Evolutionary conservation across 345 rosid species (phyloP).

Genomic region (Ricinus communis): DNA sequence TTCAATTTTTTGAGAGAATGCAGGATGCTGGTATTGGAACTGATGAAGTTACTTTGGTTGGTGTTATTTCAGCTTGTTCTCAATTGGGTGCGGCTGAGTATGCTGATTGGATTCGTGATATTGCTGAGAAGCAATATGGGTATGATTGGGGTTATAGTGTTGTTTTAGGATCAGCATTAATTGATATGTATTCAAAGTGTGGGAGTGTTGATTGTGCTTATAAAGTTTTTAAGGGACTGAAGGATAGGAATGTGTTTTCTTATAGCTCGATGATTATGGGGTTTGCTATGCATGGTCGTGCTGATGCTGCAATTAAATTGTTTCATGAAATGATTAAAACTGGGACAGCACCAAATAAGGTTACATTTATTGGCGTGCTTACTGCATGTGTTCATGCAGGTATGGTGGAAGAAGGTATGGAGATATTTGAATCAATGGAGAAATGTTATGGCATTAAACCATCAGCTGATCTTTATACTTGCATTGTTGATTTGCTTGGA

Average conservation of each 20-base stretch:
- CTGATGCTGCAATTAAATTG: constrained; percentile 55
- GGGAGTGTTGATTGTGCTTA: constrained; percentile 66
- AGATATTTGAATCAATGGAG: constrained; percentile 58
- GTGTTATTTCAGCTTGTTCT: constrained; percentile 79
- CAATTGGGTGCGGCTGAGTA: constrained; percentile 62
- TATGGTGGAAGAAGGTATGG: constrained; percentile 58
- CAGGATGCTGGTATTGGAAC: constrained; percentile 42
- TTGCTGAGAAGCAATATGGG: constrained; percentile 37
- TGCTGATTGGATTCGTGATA: constrained; percentile 47
- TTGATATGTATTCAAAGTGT: constrained; percentile 85
- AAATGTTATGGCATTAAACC: constrained; percentile 53
- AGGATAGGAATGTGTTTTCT: constrained; percentile 61
- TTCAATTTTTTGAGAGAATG: constrained; percentile 60
- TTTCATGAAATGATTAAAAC: constrained; percentile 63
- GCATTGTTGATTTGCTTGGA: constrained; percentile 83
- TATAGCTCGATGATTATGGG: constrained; percentile 88
- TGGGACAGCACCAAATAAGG: constrained; percentile 54
- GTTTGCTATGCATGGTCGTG: constrained; percentile 70
- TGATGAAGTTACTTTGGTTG: constrained; percentile 58
- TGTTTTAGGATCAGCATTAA: constrained; percentile 70
- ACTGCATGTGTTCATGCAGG: constrained; percentile 73
- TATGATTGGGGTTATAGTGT: constrained; percentile 39
- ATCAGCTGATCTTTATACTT: constrained; percentile 63
- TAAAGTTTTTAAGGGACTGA: constrained; percentile 52
- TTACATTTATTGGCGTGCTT: constrained; percentile 78